Base-by-base conservation (phyloP, 2,329 filamentous ascomycete genomes). In the Fusarium brachygibbosum region DNA sequence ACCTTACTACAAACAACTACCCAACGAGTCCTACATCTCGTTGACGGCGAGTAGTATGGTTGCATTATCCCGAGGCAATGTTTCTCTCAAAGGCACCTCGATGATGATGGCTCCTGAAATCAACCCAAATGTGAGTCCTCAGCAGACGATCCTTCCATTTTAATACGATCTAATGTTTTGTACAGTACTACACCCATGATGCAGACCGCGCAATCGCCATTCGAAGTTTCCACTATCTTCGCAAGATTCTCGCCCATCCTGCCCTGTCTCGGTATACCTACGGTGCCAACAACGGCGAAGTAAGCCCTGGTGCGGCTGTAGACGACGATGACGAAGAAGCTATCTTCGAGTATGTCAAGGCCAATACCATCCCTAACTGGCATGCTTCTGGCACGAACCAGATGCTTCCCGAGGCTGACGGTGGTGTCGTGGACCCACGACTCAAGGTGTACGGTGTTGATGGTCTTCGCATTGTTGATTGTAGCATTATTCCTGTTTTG, bases 401-500 rank as follows among this genome's bases (percentile, higher is more conserved):
- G 7, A 64, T 64, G 59, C 52, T 64, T 3, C 51, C 51, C 6
- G 44, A 37, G 11, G 51, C 28, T 8, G 59, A 64, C 5, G 51
- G 59, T 45, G 62, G 77, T 61, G 72, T 78, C 8, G 69, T 72
- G 17, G 55, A 66, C 35, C 31, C 69, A 8, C 48, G 46, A 0
- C 60, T 72, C 4, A 59, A 40, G 3, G 58, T 72, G 9, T 67
- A 72, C 10, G 69, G 67, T 0, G 59, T 70, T 5, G 48, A 70
- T 6, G 59, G 61, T 12, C 34, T 72, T 1, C 68, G 67, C 1
- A n/a, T 71, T 1, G 44, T 63, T 16, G 69, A 72, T 3, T 69
- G 64, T 2, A 72, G 58, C 5, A 58, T 72, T 2, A 84, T 88
- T 14, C 87, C 87, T 0, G 80, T 88, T 75, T 87, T 82, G 75